Evolutionary conservation across 108 stramenopile genomes (phyloP), one percentile per base, ranked within the genome.

Genomic region (Nitzschia sp.): DNA sequence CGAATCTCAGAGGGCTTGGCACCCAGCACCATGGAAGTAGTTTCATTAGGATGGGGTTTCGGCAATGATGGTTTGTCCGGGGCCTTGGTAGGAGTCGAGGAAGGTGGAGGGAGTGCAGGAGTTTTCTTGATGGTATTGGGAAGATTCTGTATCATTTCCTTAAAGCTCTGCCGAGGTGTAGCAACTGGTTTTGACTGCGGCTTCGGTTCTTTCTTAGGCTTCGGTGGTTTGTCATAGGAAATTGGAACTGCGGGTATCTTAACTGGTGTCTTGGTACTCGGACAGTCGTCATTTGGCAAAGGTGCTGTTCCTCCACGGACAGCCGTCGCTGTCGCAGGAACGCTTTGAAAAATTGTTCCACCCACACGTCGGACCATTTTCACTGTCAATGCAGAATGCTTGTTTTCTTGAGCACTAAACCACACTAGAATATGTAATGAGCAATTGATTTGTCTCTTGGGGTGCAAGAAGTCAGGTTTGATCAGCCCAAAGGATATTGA

Each of bases 1-100:
- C 72, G 63, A 54, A 65, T 72, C 50, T 64, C 72, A 2, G 72
- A 72, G 11, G 72, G 72, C 43, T 58, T 65, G 3, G 63, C 72
- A 17, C 57, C 57, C 6, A 48, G 6, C 3, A 48, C 17, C 46
- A 48, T 48, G 46, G 46, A 48, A 2, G 46, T 15, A 17, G 46
- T 48, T 48, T 48, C 46, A 17, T 6, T 6, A 17, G 46, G 46
- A 15, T 5, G 46, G 14, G 46, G 46, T 3, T 15, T 17, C 3
- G 17, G 46, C 6, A 48, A 6, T 3, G 46, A 48, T 17, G 46
- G 46, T 3, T 15, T 48, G 46, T 15, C 14, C 17, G 46, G 46
- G n/a, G 46, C 6, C 3, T 15, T 17, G 17, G 46, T 5, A 15
- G 46, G n/a, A 48, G 46, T 48, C 3, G 46, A 2, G 6, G 46